Evolutionary conservation across 2,329 filamentous ascomycete species (phyloP).

Genomic region (Sarocladium strictum): DNA sequence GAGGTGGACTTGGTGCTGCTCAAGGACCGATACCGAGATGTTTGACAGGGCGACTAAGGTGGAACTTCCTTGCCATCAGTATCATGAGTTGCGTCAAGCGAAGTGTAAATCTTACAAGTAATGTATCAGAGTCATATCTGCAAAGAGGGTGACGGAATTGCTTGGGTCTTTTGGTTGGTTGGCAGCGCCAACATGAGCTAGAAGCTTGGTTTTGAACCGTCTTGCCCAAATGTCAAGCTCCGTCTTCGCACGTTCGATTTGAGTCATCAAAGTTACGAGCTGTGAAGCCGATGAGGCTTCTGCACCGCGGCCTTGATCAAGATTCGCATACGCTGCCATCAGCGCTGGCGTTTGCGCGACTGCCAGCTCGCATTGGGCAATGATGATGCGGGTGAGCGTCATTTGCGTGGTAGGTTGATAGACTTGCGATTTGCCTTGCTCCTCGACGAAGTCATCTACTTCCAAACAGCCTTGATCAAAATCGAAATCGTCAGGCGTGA

Average conservation of each 20-base stretch:
- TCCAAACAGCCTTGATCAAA: not conserved
- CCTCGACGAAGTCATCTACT: not conserved
- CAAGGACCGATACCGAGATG: not conserved
- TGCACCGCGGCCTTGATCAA: not conserved
- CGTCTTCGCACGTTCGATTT: not conserved
- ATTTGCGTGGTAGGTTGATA: not conserved
- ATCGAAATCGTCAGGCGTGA: not conserved
- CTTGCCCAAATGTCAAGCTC: slow-evolving; percentile 2
- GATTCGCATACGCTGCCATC: not conserved
- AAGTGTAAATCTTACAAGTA: not conserved
- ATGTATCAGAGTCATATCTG: not conserved
- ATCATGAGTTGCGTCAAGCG: no score
- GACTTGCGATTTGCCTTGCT: not conserved
- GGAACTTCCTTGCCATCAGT: no score
- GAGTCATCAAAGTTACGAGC: not conserved
- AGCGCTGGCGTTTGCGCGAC: not conserved
- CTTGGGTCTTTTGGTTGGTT: not conserved
- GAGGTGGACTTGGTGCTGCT: not conserved
- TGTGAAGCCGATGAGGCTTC: not conserved
- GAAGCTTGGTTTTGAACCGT: not conserved
- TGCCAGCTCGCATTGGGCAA: not conserved
- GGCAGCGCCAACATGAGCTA: not conserved
- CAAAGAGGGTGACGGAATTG: not conserved
- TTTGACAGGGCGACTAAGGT: not conserved
- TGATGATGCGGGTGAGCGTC: not conserved